Evolutionary conservation across 2,329 filamentous ascomycete genomes (phyloP), one percentile per base, ranked within the genome.

Genomic region (Tolypocladium endophyticum): DNA sequence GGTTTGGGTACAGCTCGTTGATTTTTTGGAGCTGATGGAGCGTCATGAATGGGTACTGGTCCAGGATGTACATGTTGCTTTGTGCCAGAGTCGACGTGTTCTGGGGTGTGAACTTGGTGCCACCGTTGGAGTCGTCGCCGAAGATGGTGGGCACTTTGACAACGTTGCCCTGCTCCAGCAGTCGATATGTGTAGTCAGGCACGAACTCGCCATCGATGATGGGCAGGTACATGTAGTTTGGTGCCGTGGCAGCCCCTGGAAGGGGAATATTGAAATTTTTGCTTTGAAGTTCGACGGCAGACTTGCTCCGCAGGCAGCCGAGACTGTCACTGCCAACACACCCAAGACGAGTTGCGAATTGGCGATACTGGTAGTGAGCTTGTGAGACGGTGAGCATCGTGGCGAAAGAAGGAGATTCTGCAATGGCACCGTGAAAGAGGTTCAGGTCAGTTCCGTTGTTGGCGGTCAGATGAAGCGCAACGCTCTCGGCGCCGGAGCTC

Each of bases 401-500:
- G 0, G 77, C 79, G 50, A 82, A 83, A 0, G 81, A 82, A 2
- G 80, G 75, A 0, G 79, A 81, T 62, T 82, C 77, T 1, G 76
- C 79, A 0, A 77, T 77, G 0, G 75, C 80, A 1, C 75, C 81
- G 57, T 80, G 77, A 67, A 84, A 84, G 1, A 84, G 71, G 2
- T 74, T 72, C 38, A 73, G 73, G 59, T 81, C 71, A 7, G 72
- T 70, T 16, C 80, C 82, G 2, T 77, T 78, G 59, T 81, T 80
- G 0, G 81, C 81, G 0, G 76, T 82, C 50, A 90, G 76, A 30
- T 89, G 85, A 41, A 88, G 76, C 35, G 77, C 81, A n/a, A 90
- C 78, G 4, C 85, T 85, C 1, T 79, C 83, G 4, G 79, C 88
- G 3, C 88, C 88, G 2, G 88, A 87, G 58, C 85, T 88, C 62